Evolutionary conservation across 2,329 filamentous ascomycete genomes (phyloP).

Genomic region (Penicillium olsonii): DNA sequence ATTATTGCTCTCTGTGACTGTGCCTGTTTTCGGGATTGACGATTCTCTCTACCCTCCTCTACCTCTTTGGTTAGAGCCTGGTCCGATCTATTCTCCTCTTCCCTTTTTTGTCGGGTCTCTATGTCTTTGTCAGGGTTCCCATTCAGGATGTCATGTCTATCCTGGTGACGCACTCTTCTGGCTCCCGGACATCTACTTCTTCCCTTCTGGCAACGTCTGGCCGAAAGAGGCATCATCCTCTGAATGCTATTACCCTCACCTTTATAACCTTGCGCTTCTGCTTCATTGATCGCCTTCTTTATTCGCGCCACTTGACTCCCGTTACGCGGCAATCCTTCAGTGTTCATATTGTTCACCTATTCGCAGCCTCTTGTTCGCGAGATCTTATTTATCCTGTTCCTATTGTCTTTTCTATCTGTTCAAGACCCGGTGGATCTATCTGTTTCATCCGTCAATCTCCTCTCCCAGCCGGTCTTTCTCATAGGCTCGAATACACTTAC

Average conservation of each 20-base stretch:
- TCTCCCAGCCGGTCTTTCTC: neutral
- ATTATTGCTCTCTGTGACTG: neutral
- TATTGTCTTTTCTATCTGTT: neutral
- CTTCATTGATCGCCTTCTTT: conserved; percentile 1
- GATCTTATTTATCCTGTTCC: neutral
- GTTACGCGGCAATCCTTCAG: neutral
- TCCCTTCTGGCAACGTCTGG: conserved; percentile 7
- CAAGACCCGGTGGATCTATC: neutral
- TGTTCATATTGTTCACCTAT: neutral
- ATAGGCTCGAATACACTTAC: neutral
- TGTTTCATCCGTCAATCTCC: neutral
- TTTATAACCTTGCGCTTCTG: conserved; percentile 1
- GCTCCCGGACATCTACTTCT: conserved; percentile 12
- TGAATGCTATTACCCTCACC: conserved; percentile 2
- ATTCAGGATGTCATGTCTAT: conserved; percentile 19
- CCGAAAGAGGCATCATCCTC: conserved; percentile 1
- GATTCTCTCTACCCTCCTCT: neutral
- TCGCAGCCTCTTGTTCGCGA: neutral
- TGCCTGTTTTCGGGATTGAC: neutral
- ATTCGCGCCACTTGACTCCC: conserved; percentile 11
- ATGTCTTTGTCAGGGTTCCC: conserved; percentile 11
- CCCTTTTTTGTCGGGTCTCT: neutral
- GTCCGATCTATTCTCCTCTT: conserved; percentile 3
- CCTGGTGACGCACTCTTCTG: conserved; percentile 20
- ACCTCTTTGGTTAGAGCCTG: neutral